Base-by-base conservation (phyloP, 2,329 filamentous ascomycete genomes). In the Aspergillus arachidicola region DNA sequence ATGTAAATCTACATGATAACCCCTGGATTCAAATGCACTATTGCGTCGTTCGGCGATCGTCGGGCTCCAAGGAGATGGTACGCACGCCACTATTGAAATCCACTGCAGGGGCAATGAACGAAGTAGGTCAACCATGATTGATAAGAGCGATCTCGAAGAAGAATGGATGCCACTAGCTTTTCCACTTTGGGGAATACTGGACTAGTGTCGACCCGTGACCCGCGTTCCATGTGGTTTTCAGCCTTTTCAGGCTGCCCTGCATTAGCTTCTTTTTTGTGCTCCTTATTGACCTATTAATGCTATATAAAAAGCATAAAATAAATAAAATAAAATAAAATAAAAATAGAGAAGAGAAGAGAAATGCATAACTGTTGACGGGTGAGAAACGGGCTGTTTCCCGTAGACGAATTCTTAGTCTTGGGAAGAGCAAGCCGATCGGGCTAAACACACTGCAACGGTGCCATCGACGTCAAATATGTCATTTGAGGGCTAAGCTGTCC, bases 11-110 rank as follows among this genome's bases (percentile, higher is more conserved):
- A 21, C 28, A 23, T 38, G 19, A 16, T 53, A 23, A 23, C 21
- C 5, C 23, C 2, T 6, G 2, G 23, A n/a, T 16, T 12, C 12
- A 34, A 14, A 34, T 34, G 60, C 46, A 32, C 55, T 54, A 62
- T 58, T 45, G 48, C 46, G 14, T 56, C 58, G 28, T 28, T 51
- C n/a, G 50, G 50, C 19, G 53, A 45, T 41, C 60, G 54, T 51
- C 19, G 53, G 21, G 50, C 60, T 62, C 60, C 60, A 26, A 28
- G 12, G 32, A 45, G 46, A 38, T 16, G 55, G 60, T 62, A 58
- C 26, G 38, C 36, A 57, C 36, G 55, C 55, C 55, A 58, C 56
- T 54, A 53, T 58, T 34, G 34, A 38, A 34, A 38, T 34, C 50
- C 16, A 12, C 5, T 26, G 30, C n/a, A 14, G 32, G 32, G 32